phyloP scores from a whole-genome alignment of 441 rosid species.

The Adansonia gregorii region DNA sequence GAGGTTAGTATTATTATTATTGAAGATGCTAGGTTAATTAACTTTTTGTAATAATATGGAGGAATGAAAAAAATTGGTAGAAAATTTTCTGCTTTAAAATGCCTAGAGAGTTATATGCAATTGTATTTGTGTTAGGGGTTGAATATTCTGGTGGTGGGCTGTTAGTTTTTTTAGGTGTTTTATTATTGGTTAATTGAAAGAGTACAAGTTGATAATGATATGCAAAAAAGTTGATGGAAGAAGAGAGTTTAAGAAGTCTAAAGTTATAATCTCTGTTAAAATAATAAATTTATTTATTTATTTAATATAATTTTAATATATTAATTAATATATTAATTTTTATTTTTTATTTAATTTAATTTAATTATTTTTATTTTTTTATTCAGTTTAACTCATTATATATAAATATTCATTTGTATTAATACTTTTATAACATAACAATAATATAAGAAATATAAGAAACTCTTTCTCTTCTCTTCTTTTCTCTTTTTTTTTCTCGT shows the following conservation, averaged over 20 bases:
- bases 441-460: no score
- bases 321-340: no score
- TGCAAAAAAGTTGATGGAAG: neutral
- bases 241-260: neutral
- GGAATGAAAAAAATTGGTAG: neutral
- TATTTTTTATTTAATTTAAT: no score
- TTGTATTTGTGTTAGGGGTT: constrained; percentile 7
- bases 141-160: neutral
- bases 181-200: neutral
- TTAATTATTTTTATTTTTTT: no score
- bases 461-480: no score
- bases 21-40: no score
- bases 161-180: neutral
- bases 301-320: no score
- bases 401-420: no score
- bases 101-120: neutral
- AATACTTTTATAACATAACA: no score
- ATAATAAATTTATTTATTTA: no score
- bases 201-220: neutral
- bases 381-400: no score
- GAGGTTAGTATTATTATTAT: constrained; percentile 46
- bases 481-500: no score
- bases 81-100: neutral
- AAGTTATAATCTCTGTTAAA: neutral
- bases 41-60: neutral